These are phyloP conservation scores for Trametes elegans DNA, from an alignment of 768 basidiomycete genomes.

Conservation along the genomic window DNA sequence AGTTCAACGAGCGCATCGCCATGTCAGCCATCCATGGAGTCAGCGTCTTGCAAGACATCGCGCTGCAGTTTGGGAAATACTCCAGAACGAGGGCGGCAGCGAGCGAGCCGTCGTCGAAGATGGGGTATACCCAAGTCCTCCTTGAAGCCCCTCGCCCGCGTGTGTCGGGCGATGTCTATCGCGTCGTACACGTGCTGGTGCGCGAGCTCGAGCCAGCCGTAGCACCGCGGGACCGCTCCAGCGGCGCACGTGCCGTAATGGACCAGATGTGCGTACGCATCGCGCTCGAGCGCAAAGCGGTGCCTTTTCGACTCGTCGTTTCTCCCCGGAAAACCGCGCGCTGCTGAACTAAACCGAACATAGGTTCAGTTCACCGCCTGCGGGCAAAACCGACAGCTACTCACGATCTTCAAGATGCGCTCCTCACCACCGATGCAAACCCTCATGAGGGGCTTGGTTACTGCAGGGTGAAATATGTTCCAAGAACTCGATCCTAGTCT, in stretches of 20 bases:
- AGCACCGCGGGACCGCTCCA: conserved; percentile 13
- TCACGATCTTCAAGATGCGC: no score
- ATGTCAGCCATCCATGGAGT: conserved; percentile 8
- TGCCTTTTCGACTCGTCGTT: not conserved
- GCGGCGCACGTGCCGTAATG: conserved; percentile 7
- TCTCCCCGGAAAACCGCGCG: not conserved
- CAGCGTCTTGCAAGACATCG: not conserved
- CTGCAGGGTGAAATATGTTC: no score
- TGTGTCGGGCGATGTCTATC: not conserved
- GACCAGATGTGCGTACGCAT: conserved; percentile 13
- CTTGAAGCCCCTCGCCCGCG: not conserved
- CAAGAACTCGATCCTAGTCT: no score
- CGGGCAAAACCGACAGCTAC: no score
- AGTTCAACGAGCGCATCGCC: conserved; percentile 2
- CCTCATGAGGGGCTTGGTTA: no score
- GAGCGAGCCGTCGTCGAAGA: not conserved
- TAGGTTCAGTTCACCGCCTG: not conserved
- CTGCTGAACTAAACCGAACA: not conserved
- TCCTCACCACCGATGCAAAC: no score
- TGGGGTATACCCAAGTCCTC: not conserved
- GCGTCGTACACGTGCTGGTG: not conserved
- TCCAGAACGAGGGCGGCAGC: conserved; percentile 14
- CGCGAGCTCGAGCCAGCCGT: conserved; percentile 13
- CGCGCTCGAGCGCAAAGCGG: not conserved
- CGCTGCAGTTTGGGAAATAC: conserved; percentile 7